These are phyloP conservation scores for Lentinula sp. DNA, from an alignment of 768 basidiomycete species.

Conservation along the genomic window DNA sequence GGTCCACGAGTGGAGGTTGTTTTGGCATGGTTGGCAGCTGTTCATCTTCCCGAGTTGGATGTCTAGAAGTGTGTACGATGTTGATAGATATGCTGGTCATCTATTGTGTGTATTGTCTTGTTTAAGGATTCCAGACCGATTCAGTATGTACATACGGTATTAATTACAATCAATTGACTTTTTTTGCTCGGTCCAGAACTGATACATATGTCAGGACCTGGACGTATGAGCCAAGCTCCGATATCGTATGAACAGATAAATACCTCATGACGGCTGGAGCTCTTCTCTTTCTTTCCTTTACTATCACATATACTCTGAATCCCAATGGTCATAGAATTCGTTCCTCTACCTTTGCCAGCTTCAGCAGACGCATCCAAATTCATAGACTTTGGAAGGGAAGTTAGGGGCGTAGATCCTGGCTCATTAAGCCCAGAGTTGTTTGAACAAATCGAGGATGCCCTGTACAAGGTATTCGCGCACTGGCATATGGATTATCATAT, in stretches of 20 bases:
- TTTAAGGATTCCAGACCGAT: background rate
- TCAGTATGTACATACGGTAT: background rate
- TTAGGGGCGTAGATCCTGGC: conserved; percentile 67
- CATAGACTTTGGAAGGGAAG: conserved; percentile 67
- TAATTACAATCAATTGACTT: background rate
- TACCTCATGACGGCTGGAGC: no score
- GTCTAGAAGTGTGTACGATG: conserved; percentile 6
- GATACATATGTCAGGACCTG: background rate
- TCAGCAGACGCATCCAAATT: conserved; percentile 66
- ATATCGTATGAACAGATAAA: background rate
- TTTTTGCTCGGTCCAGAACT: background rate
- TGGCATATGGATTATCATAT: background rate
- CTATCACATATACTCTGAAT: background rate
- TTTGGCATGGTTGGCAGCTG: conserved; percentile 80
- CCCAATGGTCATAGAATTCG: conserved; percentile 61
- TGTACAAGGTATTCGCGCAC: conserved; percentile 61
- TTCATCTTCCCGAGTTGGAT: conserved; percentile 73
- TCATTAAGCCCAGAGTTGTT: conserved; percentile 55
- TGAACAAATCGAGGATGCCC: conserved; percentile 57
- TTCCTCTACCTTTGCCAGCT: conserved; percentile 65
- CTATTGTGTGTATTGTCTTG: background rate
- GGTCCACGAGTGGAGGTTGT: conserved; percentile 83
- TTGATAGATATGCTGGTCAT: background rate
- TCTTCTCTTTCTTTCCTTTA: background rate
- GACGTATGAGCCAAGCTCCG: background rate